Base-by-base conservation (phyloP, 495 filamentous ascomycete species). In the Cetradonia linearis region DNA sequence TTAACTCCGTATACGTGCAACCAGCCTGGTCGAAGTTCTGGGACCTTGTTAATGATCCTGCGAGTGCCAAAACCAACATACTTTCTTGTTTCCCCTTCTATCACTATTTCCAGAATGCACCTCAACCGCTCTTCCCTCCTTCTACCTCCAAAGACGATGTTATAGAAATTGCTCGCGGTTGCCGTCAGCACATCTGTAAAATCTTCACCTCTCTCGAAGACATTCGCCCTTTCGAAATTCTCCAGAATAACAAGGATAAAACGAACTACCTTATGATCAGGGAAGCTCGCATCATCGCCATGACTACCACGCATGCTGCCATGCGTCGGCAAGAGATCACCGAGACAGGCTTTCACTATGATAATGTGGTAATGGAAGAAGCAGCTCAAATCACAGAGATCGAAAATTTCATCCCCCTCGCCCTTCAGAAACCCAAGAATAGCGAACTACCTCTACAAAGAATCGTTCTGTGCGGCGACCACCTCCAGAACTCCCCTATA, bases 331-430 rank as follows among this genome's bases (percentile, higher is more conserved):
- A 88, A 62, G 93, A 97, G 67, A 99, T 99, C 66, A 85, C 89
- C 1, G 78, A 82, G 23, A 78, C 96, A 48, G 94, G 93, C 7
- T 97, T 99, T 77, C 87, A 90, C 64, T 99, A 97, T 65, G 91
- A 97, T 72, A 97, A 96, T 64, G 87, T 99, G 16, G 78, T 99
- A 55, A 95, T 99, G 92, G 93, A 99, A 79, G 93, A 99, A 75
- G 91, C 93, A 3, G 93, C 93, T 25, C 93, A 99, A 66, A 94
- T 97, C 68, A 97, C 94, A 11, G 93, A 99, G 69, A 87, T 96
- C 47, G 94, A 97, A 68, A 95, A 88, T 67, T 96, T 99, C 72
- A 91, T 97, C 56, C 93, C 93, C 23, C 73, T 94, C 9, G 88
- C 89, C 38, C 78, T 99, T 67, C 93, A 99, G 69, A 88, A 88